Percentiles rank a stretch among this genome's conserved stretches.
These are phyloP conservation scores for Stephanodiscus minutulus DNA, from an alignment of 108 stramenopile species.

Conservation along the genomic window DNA sequence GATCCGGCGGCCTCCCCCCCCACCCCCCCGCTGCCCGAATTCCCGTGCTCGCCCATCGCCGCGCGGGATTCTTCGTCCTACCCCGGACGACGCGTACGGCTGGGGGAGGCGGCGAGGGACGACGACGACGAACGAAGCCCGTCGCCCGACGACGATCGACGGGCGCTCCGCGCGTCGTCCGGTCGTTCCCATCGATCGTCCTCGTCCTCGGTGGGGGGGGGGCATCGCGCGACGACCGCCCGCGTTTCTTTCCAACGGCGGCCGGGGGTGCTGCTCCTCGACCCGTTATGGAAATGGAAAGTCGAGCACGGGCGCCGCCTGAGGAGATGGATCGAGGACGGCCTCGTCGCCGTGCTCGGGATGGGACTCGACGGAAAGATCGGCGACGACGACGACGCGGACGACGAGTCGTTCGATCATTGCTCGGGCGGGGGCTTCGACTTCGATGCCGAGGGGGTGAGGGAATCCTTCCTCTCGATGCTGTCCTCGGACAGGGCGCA, in stretches of 20 bases:
- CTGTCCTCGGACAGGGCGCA: conserved; percentile 15
- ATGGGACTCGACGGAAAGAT: neutral
- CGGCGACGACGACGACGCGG: conserved; percentile 11
- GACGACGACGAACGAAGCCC: neutral
- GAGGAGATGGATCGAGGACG: conserved; percentile 30
- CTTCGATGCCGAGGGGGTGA: conserved; percentile 30
- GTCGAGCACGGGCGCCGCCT: conserved; percentile 21
- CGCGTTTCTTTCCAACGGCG: conserved; percentile 34
- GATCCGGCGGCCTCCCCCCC: neutral
- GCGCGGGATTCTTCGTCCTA: conserved; percentile 6
- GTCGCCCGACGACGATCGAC: too few relatives aligned
- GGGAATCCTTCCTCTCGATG: conserved; percentile 26
- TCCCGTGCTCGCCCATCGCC: conserved; percentile 13
- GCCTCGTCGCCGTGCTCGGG: conserved; percentile 29
- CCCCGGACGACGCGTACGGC: neutral
- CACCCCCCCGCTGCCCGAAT: neutral
- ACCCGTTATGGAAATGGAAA: conserved; percentile 32
- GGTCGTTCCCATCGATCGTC: too few relatives aligned
- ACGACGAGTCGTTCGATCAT: conserved; percentile 13
- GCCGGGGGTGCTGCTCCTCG: conserved; percentile 32
- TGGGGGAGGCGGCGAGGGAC: neutral
- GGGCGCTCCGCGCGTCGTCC: too few relatives aligned
- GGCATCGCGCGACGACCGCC: neutral
- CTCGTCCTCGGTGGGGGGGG: neutral
- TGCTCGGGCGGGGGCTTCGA: conserved; percentile 16